Base-by-base conservation (phyloP, 2,329 filamentous ascomycete genomes). In the Calycina herbarum region DNA sequence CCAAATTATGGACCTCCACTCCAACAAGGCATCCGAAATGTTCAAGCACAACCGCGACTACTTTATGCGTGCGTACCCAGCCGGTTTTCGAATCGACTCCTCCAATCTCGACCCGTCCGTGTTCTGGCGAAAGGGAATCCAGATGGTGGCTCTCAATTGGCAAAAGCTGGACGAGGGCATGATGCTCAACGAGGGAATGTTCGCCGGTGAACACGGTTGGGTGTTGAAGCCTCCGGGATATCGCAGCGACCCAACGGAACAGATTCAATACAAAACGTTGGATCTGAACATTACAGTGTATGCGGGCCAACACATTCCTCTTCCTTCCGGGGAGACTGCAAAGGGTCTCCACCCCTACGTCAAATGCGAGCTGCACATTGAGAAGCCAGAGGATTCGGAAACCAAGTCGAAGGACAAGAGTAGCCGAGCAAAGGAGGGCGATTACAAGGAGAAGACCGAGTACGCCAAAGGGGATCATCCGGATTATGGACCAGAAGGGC, bases 111-210 rank as follows among this genome's bases (percentile, higher is more conserved):
- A 97, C 71, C 93, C 94, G 4, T 86, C 88, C 0, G 83, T 89
- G 3, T 95, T 94, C 78, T 97, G 94, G 94, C 85, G 92, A 38
- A 89, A 92, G 69, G 94, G 94, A 15, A 89, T 96, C 2, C 94
- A 97, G 77, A 89, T 97, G 71, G 93, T 96, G 1, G 94, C 94
- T 0, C 81, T 98, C 67, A 97, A 97, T 79, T 98, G 94, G 92
- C 94, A 98, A 78, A 89, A 89, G 67, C 89, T 91, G 77, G 93
- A 97, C 73, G 90, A 92, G 71, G 93, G 92, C 38, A 96, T 96
- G 89, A 97, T 97, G 94, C 84, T 97, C 15, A 97, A 97, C 75
- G 89, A 95, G 74, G 94, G 87, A 71, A 95, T 96, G 92, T 97
- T 97, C 77, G 85, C 87, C 1, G 91, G 88, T 10, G 90, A 91